Conservation (phyloP, 1,284 basidiomycete genomes). For the Taiwanofungus camphoratus region DNA sequence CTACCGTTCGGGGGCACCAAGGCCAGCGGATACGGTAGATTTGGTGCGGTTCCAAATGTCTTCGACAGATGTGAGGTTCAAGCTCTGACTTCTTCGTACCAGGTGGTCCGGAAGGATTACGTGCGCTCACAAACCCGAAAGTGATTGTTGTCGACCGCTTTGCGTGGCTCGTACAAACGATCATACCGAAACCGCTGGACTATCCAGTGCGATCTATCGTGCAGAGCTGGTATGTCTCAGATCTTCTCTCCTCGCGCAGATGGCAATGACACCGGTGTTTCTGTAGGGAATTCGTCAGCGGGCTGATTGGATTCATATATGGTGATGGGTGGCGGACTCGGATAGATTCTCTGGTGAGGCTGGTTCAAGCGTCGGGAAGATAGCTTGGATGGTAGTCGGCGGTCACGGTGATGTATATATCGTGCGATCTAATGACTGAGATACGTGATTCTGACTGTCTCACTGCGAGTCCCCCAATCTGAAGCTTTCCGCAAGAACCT, state of each 20-base stretch:
- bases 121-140: constrained; percentile 82
- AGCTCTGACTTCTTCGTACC: not conserved
- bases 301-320: constrained; percentile 70
- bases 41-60: constrained; percentile 45
- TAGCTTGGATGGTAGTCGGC: constrained; percentile 7
- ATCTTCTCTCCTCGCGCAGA: constrained; percentile 17
- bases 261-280: constrained; percentile 5
- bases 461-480: too few relatives aligned
- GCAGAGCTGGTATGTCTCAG: constrained; percentile 70
- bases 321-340: constrained; percentile 63
- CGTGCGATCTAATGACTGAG: constrained; percentile 1
- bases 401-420: constrained; percentile 1
- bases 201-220: constrained; percentile 82
- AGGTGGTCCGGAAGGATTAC: constrained; percentile 90
- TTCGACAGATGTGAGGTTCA: too few relatives aligned
- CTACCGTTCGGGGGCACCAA: constrained; percentile 93
- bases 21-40: constrained; percentile 84
- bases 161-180: constrained; percentile 78
- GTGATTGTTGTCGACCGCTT: constrained; percentile 82
- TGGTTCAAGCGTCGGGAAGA: constrained; percentile 27
- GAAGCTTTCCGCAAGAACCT: too few relatives aligned
- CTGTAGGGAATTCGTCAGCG: constrained; percentile 72
- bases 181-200: constrained; percentile 81
- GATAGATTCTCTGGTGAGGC: constrained; percentile 43
- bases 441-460: not conserved